These are phyloP conservation scores for Trichosanthes truncata DNA, from an alignment of 306 rosid species.

Conservation along the genomic window DNA sequence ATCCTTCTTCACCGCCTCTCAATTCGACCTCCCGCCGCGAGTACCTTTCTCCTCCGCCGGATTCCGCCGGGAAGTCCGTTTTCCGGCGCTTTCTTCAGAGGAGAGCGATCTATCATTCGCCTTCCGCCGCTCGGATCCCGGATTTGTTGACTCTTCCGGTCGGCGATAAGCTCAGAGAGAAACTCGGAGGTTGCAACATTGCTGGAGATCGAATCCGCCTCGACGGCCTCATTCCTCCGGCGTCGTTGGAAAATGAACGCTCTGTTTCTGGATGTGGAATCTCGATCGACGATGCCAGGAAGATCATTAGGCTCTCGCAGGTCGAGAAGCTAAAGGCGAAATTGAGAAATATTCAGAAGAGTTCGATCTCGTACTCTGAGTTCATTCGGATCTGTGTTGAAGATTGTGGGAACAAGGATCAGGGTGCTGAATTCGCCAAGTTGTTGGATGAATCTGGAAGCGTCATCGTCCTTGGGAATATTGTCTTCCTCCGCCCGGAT, in stretches of 20 bases:
- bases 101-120: conserved; percentile 25
- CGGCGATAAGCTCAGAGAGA: conserved; percentile 44
- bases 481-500: conserved; percentile 70
- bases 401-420: conserved; percentile 31
- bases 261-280: conserved; percentile 19
- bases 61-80: conserved; percentile 19
- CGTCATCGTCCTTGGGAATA: conserved; percentile 80
- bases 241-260: not conserved
- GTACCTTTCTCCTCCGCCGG: conserved; percentile 26
- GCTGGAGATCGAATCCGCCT: conserved; percentile 21
- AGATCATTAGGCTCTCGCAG: conserved; percentile 46
- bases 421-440: conserved; percentile 60
- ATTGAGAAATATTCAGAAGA: conserved; percentile 34
- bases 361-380: conserved; percentile 43
- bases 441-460: conserved; percentile 56
- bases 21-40: conserved; percentile 26
- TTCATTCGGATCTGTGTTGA: conserved; percentile 50
- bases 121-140: conserved; percentile 25
- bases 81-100: conserved; percentile 46
- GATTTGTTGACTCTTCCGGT: conserved; percentile 42
- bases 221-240: conserved; percentile 20
- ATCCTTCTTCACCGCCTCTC: conserved; percentile 6
- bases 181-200: conserved; percentile 20
- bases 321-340: conserved; percentile 58
- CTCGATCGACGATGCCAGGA: conserved; percentile 44